Base-by-base conservation (phyloP, 768 basidiomycete genomes). In the Lactarius deliciosus region DNA sequence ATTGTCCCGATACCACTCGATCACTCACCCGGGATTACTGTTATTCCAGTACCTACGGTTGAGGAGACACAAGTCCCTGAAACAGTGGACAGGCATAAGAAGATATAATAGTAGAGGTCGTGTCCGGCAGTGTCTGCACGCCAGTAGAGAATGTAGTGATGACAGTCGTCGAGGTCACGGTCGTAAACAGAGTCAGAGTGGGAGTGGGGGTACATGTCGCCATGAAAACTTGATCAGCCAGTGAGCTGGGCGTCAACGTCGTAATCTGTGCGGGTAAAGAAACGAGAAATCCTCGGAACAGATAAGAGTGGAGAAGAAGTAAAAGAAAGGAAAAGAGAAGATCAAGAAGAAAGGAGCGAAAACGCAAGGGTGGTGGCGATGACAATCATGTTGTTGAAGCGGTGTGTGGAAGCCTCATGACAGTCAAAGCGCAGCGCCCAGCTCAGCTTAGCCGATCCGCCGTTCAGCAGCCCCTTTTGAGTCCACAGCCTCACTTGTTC, bases 141-240 rank as follows among this genome's bases (percentile, higher is more conserved):
- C 55, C n/a, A 18, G 36, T 28, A n/a, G 70, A 61, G 55, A 55
- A 61, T 2, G 65, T 63, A 30, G 65, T 66, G 47, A 64, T n/a
- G 28, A 67, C 16, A 8, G 36, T 62, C 2, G 70, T 64, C 40
- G 68, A 71, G 18, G 38, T 69, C 28, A 56, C 28, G 18, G 68
- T 71, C 41, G 57, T 16, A 36, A 60, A 71, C n/a, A 63, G 50
- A 28, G 70, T 71, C 38, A 66, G 43, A 38, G 65, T 69, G 28
- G 70, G 61, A 32, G 43, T 53, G 3, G 60, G 53, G 34, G 22
- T 47, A 57, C 70, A 71, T 32, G 1, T 16, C 45, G 64, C 64
- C 70, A 71, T 71, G 36, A 60, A 16, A 18, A 25, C n/a, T 43
- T 50, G 54, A 60, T 64, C 22, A 22, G 20, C 63, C 30, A 22